phyloP scores from a whole-genome alignment of 1,284 basidiomycete species.

The Omphalotus olearius region DNA sequence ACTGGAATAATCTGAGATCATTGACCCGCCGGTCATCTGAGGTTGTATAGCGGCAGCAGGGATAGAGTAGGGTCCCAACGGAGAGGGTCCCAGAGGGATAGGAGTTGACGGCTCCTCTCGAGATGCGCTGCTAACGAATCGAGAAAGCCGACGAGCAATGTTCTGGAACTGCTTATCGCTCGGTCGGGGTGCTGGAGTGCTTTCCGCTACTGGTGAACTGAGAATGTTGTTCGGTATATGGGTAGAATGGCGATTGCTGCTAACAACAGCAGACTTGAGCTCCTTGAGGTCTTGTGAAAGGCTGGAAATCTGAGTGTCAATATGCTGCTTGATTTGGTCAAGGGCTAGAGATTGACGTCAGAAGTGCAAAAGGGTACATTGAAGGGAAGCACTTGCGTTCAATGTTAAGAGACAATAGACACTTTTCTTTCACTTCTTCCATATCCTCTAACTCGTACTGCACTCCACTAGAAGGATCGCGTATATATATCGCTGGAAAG shows the following conservation, averaged over 20 bases:
- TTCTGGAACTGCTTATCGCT: slow-evolving; percentile 69
- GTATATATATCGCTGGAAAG: slow-evolving; percentile 94
- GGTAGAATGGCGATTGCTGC: slow-evolving; percentile 42
- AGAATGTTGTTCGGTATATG: slow-evolving; percentile 38
- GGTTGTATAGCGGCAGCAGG: slow-evolving; percentile 39
- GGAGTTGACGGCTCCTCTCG: slow-evolving; percentile 28
- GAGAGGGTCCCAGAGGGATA: slow-evolving; percentile 23
- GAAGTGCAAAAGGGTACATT: slow-evolving; percentile 2
- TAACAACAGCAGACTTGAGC: slow-evolving; percentile 65
- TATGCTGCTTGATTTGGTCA: slow-evolving; percentile 98
- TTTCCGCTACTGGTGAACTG: slow-evolving; percentile 54
- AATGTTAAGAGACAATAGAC: slow-evolving; percentile 89
- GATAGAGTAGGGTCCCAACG: slow-evolving; percentile 21
- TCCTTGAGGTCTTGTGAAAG: slow-evolving; percentile 94
- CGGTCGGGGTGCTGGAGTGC: slow-evolving; percentile 58
- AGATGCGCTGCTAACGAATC: slow-evolving; percentile 43
- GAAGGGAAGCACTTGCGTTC: slow-evolving; percentile 69
- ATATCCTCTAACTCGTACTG: slow-evolving; percentile 96
- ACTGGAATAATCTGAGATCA: slow-evolving; percentile 65
- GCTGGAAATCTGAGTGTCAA: slow-evolving; percentile 83
- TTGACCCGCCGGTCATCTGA: slow-evolving; percentile 66
- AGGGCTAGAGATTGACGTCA: slow-evolving; percentile 56
- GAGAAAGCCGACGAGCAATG: slow-evolving; percentile 66
- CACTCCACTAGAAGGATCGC: slow-evolving; percentile 87
- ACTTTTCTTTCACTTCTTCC: slow-evolving; percentile 88